Conservation (phyloP, 2,329 filamentous ascomycete species). For the Alternaria gansuensis region DNA sequence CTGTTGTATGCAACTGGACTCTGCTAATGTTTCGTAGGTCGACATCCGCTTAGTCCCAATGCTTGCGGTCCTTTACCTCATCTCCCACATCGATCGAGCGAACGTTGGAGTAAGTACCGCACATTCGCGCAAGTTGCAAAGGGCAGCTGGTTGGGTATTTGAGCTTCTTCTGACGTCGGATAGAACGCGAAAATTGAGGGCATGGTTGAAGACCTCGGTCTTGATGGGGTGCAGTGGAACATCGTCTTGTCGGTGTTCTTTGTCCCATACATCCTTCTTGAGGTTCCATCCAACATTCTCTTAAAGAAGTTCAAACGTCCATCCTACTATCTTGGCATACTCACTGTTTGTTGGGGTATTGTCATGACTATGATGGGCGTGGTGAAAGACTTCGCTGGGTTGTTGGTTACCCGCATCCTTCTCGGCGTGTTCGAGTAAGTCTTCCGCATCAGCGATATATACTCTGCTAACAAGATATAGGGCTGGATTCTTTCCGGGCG, state of each 20-base stretch:
- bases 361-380: constrained; percentile 42
- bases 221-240: constrained; percentile 51
- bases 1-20: neutral
- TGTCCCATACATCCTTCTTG: constrained; percentile 52
- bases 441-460: neutral
- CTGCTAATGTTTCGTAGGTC: constrained; percentile 16
- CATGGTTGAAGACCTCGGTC: constrained; percentile 65
- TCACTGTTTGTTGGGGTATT: constrained; percentile 39
- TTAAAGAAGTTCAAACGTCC: constrained; percentile 46
- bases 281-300: constrained; percentile 56
- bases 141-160: neutral
- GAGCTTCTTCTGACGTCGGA: neutral
- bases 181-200: constrained; percentile 69
- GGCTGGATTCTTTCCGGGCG: constrained; percentile 49
- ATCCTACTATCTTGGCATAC: constrained; percentile 42
- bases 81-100: constrained; percentile 65
- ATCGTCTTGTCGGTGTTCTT: constrained; percentile 70
- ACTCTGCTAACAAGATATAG: neutral
- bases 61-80: constrained; percentile 55
- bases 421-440: constrained; percentile 38
- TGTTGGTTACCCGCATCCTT: constrained; percentile 31
- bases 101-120: constrained; percentile 62
- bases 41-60: constrained; percentile 49
- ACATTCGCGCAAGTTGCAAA: neutral
- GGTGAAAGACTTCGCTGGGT: constrained; percentile 32